Evolutionary conservation across 192 early-diverging fungal genomes (phyloP).

Genomic region (Ambispora gerdemannii): DNA sequence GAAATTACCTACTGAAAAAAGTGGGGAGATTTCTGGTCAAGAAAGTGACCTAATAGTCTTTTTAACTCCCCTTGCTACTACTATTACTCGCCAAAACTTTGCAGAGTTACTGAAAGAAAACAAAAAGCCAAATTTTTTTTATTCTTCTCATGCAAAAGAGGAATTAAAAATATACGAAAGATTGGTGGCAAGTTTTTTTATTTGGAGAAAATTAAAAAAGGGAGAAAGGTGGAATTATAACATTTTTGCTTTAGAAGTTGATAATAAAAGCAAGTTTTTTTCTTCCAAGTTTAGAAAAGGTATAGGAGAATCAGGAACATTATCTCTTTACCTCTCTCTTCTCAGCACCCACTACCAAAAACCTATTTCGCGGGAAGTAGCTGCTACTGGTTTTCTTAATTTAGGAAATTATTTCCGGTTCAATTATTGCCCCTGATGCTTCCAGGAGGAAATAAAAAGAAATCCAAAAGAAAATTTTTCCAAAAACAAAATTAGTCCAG

Average conservation of each 20-base stretch:
- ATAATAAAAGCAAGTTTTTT: not conserved
- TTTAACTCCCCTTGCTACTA: not conserved
- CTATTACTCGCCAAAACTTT: not conserved
- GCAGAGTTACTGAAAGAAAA: no score
- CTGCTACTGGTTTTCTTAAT: not conserved
- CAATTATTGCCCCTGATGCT: not conserved
- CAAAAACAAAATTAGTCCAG: not conserved
- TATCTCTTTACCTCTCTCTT: not conserved
- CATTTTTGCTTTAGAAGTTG: not conserved
- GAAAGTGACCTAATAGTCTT: no score
- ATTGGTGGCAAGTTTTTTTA: not conserved
- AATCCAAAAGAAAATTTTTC: not conserved
- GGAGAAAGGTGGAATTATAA: not conserved
- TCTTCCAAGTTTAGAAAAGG: not conserved
- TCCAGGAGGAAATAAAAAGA: not conserved
- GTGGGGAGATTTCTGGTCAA: not conserved
- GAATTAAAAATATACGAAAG: not conserved
- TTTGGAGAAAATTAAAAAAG: not conserved
- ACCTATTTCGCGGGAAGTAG: slow-evolving; percentile 9
- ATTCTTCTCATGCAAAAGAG: not conserved
- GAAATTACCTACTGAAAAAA: not conserved
- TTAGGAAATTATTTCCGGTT: not conserved
- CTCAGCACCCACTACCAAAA: not conserved
- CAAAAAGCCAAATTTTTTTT: not conserved
- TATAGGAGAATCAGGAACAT: not conserved